Evolutionary conservation across 257 asterid species (phyloP), one percentile per base, ranked within the genome.

Genomic region (Solanum raphanifolium): DNA sequence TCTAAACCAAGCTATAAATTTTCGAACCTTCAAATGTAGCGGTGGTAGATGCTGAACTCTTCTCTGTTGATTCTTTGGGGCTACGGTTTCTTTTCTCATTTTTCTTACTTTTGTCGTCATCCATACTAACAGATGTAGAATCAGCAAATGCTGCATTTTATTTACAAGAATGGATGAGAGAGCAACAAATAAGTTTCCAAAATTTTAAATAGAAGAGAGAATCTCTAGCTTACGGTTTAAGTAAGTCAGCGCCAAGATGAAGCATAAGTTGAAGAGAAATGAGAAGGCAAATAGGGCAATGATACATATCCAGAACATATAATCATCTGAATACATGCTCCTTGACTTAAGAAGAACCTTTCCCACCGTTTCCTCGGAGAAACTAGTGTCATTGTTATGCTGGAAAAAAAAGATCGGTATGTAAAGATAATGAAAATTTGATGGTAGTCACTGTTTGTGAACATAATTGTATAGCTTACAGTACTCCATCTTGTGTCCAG

Each of bases 231-330:
- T 93, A 97, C 99, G 98, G 38, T 92, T 89, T 36, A 95, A 91
- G 90, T 95, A 96, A 6, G 97, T 91, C 60, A 97, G 90, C 0
- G 98, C 98, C 31, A 91, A 55, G 86, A 91, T 92, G 90, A 95
- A 97, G 91, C 90, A 93, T 78, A 94, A 82, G 91, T 96, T 95
- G 95, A 94, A 97, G 89, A 97, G 91, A 88, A 97, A 38, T 11
- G 99, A 97, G 83, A 97, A 97, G 5, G 93, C 99, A 85, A 97
- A 93, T 74, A 97, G 94, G 39, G 98, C 98, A 88, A 87, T 35
- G 36, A 97, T 78, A 69, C 98, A 95, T 41, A 95, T 75, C 99
- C 99, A 97, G 87, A 90, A 97, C 98, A 94, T 91, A 83, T 95
- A 90, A 35, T 96, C 99, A 87, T 94, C 95, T 25, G 87, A 46